Evolutionary conservation across 495 filamentous ascomycete genomes (phyloP).

Genomic region (Sordaria brevicollis): DNA sequence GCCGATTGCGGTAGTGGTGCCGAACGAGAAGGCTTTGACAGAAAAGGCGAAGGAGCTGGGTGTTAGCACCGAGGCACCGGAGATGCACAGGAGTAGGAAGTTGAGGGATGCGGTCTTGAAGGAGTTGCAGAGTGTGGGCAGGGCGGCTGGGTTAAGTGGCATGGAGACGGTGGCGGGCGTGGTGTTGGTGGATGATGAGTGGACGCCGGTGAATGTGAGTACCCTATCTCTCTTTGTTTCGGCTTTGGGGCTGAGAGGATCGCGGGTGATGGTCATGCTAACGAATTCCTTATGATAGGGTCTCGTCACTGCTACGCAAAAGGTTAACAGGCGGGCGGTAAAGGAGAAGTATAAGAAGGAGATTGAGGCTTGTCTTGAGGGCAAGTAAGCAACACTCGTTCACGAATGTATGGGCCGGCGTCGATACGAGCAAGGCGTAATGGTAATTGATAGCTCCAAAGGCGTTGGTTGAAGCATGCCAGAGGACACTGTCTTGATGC

Average conservation of each 20-base stretch:
- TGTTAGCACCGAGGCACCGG: slow-evolving; percentile 29
- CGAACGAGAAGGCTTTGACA: slow-evolving; percentile 44
- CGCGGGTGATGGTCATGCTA: slow-evolving; percentile 7
- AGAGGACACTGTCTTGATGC: background rate
- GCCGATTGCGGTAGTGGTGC: slow-evolving; percentile 48
- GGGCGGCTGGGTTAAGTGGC: slow-evolving; percentile 38
- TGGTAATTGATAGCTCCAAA: background rate
- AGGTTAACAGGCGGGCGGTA: slow-evolving; percentile 47
- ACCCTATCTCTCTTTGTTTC: background rate
- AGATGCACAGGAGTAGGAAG: slow-evolving; percentile 34
- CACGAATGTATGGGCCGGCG: background rate
- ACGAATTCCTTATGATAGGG: slow-evolving; percentile 29
- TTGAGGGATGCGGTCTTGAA: slow-evolving; percentile 41
- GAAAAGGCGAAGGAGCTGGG: slow-evolving; percentile 40
- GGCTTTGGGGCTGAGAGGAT: background rate
- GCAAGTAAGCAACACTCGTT: slow-evolving; percentile 1
- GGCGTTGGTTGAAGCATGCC: no score
- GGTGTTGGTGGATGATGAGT: slow-evolving; percentile 53
- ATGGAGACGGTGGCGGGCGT: slow-evolving; percentile 53
- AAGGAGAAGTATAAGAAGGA: slow-evolving; percentile 45
- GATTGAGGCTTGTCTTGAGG: slow-evolving; percentile 35
- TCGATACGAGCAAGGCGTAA: background rate
- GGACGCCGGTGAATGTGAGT: slow-evolving; percentile 55
- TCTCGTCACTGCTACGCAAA: slow-evolving; percentile 51
- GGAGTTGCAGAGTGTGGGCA: slow-evolving; percentile 41